Conservation (phyloP, 2,329 filamentous ascomycete genomes). For the Colletotrichum chlorophyti region DNA sequence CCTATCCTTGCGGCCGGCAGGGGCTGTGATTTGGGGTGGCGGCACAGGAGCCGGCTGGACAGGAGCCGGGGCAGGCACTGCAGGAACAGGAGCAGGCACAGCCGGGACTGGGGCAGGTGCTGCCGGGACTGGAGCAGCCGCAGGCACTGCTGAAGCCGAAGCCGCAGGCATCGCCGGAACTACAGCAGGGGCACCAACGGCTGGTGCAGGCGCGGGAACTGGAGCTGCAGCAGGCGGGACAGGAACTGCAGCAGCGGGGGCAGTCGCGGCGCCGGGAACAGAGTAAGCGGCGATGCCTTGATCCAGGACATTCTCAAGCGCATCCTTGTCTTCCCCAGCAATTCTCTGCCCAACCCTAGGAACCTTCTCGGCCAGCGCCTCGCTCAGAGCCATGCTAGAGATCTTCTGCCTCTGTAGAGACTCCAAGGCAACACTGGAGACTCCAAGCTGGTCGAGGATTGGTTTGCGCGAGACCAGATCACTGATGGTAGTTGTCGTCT, state of each 20-base stretch:
- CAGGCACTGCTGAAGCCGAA: background rate
- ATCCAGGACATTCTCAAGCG: slow-evolving; percentile 33
- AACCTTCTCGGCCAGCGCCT: slow-evolving; percentile 35
- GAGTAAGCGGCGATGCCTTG: slow-evolving; percentile 31
- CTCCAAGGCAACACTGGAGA: slow-evolving; percentile 32
- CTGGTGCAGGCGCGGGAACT: background rate
- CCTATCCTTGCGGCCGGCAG: background rate
- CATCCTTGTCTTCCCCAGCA: slow-evolving; percentile 31
- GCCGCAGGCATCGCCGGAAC: background rate
- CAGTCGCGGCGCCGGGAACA: slow-evolving; percentile 12
- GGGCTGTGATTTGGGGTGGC: slow-evolving; percentile 10
- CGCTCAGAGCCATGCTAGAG: slow-evolving; percentile 30
- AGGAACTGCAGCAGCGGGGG: background rate
- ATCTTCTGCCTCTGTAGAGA: slow-evolving; percentile 34
- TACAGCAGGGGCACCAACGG: background rate
- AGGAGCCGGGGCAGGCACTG: background rate
- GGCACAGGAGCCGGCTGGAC: background rate
- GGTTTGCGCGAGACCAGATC: slow-evolving; percentile 34
- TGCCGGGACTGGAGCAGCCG: background rate
- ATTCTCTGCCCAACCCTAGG: slow-evolving; percentile 35
- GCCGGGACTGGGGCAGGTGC: background rate
- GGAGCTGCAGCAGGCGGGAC: background rate
- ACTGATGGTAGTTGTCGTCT: slow-evolving; percentile 32
- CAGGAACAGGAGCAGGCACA: background rate
- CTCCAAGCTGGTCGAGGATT: slow-evolving; percentile 35